Conservation (phyloP, 2,329 filamentous ascomycete genomes). For the Hysterium pulicare region DNA sequence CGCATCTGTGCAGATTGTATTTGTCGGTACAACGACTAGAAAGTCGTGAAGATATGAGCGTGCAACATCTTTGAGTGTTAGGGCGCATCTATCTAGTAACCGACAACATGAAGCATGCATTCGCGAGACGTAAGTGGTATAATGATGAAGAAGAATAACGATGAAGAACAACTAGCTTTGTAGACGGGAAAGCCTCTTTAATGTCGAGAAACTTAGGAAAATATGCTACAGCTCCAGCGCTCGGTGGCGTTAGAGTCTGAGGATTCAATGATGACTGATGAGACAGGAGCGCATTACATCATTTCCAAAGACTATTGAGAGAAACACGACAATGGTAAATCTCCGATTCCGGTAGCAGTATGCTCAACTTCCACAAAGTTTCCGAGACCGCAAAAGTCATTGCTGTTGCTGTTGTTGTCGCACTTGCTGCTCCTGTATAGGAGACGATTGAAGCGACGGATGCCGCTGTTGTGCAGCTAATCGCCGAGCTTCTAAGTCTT, state of each 20-base stretch:
- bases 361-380: no score
- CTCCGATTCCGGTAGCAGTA: no score
- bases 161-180: background rate
- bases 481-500: no score
- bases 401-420: no score
- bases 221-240: background rate
- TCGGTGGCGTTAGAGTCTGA: background rate
- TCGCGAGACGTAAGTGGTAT: background rate
- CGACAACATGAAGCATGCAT: background rate
- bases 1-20: constrained; percentile 6
- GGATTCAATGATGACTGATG: background rate
- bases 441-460: no score
- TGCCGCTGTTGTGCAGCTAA: no score
- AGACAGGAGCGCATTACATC: no score
- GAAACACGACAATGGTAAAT: no score
- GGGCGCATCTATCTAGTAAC: background rate
- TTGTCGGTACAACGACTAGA: constrained; percentile 4
- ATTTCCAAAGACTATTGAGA: no score
- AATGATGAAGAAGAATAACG: background rate
- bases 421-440: no score
- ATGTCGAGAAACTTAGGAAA: background rate
- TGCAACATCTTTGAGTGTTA: background rate
- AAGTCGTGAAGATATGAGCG: no score
- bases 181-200: background rate
- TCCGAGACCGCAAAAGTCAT: no score